These are phyloP conservation scores for Exophiala sideris DNA, from an alignment of 2,329 filamentous ascomycete species.

Conservation along the genomic window DNA sequence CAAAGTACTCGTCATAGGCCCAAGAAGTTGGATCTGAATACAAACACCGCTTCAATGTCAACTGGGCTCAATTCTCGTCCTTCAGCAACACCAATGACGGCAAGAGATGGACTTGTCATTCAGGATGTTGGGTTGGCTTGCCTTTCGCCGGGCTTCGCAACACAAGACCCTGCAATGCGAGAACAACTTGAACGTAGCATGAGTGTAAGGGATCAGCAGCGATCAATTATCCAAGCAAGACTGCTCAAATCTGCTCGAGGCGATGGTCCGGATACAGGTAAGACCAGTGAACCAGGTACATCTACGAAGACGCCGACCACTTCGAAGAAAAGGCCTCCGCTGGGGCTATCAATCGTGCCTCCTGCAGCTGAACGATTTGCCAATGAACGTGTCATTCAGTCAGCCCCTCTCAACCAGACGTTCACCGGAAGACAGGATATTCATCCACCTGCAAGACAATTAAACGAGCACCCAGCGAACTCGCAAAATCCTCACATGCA, in stretches of 20 bases:
- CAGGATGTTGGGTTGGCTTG: conserved; percentile 93
- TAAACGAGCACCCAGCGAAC: conserved; percentile 77
- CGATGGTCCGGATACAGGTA: conserved; percentile 60
- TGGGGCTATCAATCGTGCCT: conserved; percentile 89
- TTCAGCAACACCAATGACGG: conserved; percentile 65
- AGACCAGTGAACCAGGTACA: conserved; percentile 48
- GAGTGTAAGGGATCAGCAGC: conserved; percentile 87
- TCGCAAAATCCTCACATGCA: conserved; percentile 86
- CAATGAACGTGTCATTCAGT: conserved; percentile 93
- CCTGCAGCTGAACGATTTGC: conserved; percentile 90
- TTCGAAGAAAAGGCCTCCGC: conserved; percentile 69
- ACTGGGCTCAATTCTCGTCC: conserved; percentile 50
- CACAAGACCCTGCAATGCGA: conserved; percentile 93
- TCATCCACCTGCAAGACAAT: conserved; percentile 71
- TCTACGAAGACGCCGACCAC: conserved; percentile 67
- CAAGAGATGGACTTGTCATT: conserved; percentile 72
- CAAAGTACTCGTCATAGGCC: conserved; percentile 70
- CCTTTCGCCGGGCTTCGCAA: conserved; percentile 91
- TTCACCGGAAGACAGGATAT: conserved; percentile 87
- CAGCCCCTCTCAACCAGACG: conserved; percentile 87
- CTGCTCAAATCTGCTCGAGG: conserved; percentile 83
- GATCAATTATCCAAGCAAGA: conserved; percentile 89
- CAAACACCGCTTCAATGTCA: conserved; percentile 42
- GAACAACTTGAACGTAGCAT: conserved; percentile 93
- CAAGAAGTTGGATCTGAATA: conserved; percentile 71